Base-by-base conservation (phyloP, 2,329 filamentous ascomycete genomes). In the Cordyceps militaris region DNA sequence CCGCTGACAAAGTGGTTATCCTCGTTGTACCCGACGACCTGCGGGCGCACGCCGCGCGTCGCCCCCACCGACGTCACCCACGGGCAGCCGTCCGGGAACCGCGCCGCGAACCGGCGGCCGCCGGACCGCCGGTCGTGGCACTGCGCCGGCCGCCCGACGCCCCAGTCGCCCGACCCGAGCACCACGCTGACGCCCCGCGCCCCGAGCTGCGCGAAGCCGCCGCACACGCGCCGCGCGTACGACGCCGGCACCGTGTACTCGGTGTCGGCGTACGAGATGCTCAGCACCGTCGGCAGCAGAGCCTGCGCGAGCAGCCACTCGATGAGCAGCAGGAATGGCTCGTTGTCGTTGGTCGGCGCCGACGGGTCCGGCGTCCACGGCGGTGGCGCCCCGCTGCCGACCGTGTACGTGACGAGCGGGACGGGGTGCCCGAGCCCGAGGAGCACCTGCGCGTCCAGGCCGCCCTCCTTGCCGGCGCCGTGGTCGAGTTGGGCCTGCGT, bases 21-120 rank as follows among this genome's bases (percentile, higher is more conserved):
- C 65, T 85, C 83, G 6, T 56, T 56, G 32, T 49, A 48, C 1
- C 8, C 54, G 9, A 56, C 54, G 4, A 30, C 32, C n/a, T 30
- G 44, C 2, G 83, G 83, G 23, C 61, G 76, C 60, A 58, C 62
- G 7, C 53, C 75, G 59, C 74, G 71, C 0, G 81, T 84, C 5
- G 77, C 82, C 11, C 82, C 82, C 6, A 85, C 80, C 0, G 76
- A 67, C 0, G 82, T 85, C 50, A 85, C 74, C 59, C 78, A 85
- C 0, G 82, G 82, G 64, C 82, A 72, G 1, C 64, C 61, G 14
- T 66, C 67, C 4, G 60, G 60, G 34, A 60, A 62, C 19, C 60
- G 56, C 9, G 60, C 44, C 4, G 54, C 54, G n/a, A 56, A 56
- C 6, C 43, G 40, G 1, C 1, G 36, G 5, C 16, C 11, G 28